phyloP scores from a whole-genome alignment of 1,284 basidiomycete genomes.

The Neonothopanus nambi region DNA sequence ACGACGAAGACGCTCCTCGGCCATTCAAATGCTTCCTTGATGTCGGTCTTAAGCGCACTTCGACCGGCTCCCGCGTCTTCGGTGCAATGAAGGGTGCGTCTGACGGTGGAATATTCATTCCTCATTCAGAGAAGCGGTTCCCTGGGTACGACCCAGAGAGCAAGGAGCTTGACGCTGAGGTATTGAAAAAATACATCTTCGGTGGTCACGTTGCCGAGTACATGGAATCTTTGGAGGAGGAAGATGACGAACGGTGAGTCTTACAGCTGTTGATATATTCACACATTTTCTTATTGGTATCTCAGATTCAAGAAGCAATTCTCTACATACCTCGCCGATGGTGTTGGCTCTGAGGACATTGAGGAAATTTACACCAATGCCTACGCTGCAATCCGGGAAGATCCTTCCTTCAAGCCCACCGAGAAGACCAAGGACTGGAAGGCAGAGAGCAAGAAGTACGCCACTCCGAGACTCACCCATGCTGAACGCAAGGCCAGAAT shows the following conservation, averaged over 20 bases:
- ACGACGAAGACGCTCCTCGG: constrained; percentile 92
- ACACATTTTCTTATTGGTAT: neutral
- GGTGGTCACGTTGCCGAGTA: constrained; percentile 99
- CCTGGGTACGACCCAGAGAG: constrained; percentile 95
- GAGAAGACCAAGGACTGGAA: constrained; percentile 96
- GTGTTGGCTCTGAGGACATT: constrained; percentile 94
- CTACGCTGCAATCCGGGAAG: constrained; percentile 93
- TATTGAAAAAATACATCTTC: constrained; percentile 97
- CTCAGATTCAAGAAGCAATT: constrained; percentile 98
- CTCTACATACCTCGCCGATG: constrained; percentile 92
- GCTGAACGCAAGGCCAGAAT: constrained; percentile 81
- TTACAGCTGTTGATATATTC: neutral
- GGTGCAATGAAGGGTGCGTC: constrained; percentile 99
- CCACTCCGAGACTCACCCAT: constrained; percentile 70
- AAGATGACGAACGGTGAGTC: constrained; percentile 92
- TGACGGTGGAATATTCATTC: constrained; percentile 97
- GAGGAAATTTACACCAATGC: constrained; percentile 95
- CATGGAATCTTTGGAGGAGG: constrained; percentile 99
- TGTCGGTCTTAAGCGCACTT: constrained; percentile 97
- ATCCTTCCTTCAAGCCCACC: constrained; percentile 88
- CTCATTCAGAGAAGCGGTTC: constrained; percentile 98
- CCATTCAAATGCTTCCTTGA: constrained; percentile 99
- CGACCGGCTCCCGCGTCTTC: constrained; percentile 97
- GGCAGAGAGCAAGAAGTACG: constrained; percentile 80
- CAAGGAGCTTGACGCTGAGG: constrained; percentile 94